These are phyloP conservation scores for Berberis vulgaris DNA, from an alignment of 164 flowering plant genomes.

Conservation along the genomic window DNA sequence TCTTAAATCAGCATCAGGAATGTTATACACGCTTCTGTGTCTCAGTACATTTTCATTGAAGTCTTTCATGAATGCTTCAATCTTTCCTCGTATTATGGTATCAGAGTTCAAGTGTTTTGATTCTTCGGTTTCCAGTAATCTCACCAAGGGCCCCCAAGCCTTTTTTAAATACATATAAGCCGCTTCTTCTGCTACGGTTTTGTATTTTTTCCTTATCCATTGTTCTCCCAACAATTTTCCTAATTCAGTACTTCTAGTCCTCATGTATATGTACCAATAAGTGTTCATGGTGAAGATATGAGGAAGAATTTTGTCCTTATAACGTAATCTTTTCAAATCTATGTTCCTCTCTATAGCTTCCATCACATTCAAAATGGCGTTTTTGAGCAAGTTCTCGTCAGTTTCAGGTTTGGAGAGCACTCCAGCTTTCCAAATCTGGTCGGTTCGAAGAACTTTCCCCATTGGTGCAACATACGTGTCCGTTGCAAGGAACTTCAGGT, in stretches of 20 bases:
- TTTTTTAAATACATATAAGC: conserved; percentile 54
- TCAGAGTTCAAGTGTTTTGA: conserved; percentile 4
- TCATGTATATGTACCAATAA: conserved; percentile 81
- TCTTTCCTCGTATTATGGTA: conserved; percentile 21
- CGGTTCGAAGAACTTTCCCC: conserved; percentile 47
- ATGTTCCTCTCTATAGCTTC: conserved; percentile 56
- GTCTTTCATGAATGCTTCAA: conserved; percentile 38
- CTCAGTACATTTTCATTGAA: conserved; percentile 34
- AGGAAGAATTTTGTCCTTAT: conserved; percentile 41
- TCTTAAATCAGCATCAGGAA: conserved; percentile 48
- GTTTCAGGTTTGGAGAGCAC: conserved; percentile 33
- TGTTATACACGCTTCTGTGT: conserved; percentile 32
- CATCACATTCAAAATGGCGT: conserved; percentile 46
- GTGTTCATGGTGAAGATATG: conserved; percentile 60
- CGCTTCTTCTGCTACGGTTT: conserved; percentile 49
- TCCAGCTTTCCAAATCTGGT: conserved; percentile 59
- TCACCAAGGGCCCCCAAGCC: conserved; percentile 50
- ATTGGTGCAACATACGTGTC: conserved; percentile 42
- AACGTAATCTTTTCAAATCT: conserved; percentile 35
- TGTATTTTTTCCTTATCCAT: conserved; percentile 48
- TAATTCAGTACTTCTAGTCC: conserved; percentile 46
- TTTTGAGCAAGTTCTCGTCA: conserved; percentile 42
- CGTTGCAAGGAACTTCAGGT: conserved; percentile 44
- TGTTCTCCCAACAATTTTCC: conserved; percentile 50
- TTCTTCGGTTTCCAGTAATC: conserved; percentile 28